Evolutionary conservation across 257 asterid species (phyloP).

Genomic region (Petrea volubilis): DNA sequence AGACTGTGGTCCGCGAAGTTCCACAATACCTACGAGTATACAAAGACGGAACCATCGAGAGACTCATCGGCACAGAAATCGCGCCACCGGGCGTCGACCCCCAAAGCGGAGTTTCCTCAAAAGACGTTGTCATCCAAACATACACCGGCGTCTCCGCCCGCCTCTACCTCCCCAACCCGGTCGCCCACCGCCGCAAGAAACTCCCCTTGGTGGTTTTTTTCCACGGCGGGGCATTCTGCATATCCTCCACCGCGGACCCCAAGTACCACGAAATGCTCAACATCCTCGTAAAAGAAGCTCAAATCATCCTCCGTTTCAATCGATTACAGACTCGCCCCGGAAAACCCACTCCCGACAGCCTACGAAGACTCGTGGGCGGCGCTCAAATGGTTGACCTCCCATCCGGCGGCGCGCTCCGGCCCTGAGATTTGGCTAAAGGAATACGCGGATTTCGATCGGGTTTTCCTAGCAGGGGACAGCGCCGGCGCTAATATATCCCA

Average conservation of each 20-base stretch:
- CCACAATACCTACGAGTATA: slow-evolving; percentile 58
- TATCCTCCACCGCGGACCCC: slow-evolving; percentile 58
- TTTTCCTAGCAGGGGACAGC: slow-evolving; percentile 77
- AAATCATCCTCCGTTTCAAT: slow-evolving; percentile 49
- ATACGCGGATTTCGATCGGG: slow-evolving; percentile 44
- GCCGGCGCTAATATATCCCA: slow-evolving; percentile 86
- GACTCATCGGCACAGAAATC: slow-evolving; percentile 52
- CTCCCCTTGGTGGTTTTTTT: slow-evolving; percentile 69
- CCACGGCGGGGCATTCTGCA: slow-evolving; percentile 80
- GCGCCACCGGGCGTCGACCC: slow-evolving; percentile 47
- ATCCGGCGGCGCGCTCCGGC: slow-evolving; percentile 15
- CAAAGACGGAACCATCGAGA: slow-evolving; percentile 55
- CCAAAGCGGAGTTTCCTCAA: slow-evolving; percentile 51
- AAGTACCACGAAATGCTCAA: slow-evolving; percentile 55
- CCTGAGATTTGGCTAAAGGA: slow-evolving; percentile 45
- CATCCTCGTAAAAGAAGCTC: slow-evolving; percentile 43
- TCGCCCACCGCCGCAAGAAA: slow-evolving; percentile 11
- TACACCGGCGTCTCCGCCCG: slow-evolving; percentile 52
- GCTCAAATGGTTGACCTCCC: slow-evolving; percentile 47
- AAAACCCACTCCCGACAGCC: slow-evolving; percentile 64
- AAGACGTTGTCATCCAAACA: slow-evolving; percentile 44
- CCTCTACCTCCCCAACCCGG: slow-evolving; percentile 46
- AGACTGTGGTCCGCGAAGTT: slow-evolving; percentile 40
- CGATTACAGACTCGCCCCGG: slow-evolving; percentile 66
- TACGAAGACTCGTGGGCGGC: slow-evolving; percentile 73